Evolutionary conservation across 805 yeast species (phyloP), one percentile per base, ranked within the genome.

Genomic region (Metschnikowia henanensis): DNA sequence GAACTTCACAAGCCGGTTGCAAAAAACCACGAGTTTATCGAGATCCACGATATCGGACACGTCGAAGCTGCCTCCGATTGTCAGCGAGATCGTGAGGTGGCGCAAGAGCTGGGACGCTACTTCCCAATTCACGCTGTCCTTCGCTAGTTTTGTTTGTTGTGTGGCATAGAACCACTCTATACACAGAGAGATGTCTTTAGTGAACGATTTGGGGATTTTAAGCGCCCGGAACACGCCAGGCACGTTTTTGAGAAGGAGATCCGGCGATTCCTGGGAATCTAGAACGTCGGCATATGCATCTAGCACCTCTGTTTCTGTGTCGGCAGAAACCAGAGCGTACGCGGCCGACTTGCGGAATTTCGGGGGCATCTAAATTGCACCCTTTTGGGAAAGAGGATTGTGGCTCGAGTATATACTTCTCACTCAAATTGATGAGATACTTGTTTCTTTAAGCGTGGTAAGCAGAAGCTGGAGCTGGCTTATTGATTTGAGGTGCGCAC

Each of bases 1-100:
- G 44, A 66, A 67, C 44, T 61, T 59, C 16, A 70, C 41, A 16
- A 71, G 56, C 36, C 59, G 58, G 32, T 50, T 55, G 32, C 55
- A 47, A 42, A 63, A 58, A 17, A 34, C 30, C 13, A 68, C 56
- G 21, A 71, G 55, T 50, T 70, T 72, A 41, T 70, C 75, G 21
- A 71, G 58, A 47, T 72, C 76, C 13, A 72, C 56, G 4, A 72
- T 60, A 45, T 71, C 76, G 6, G 70, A 55, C 8, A 65, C 57
- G 18, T 61, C 64, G 21, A 46, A 45, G 1, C 50, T 33, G 15
- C 48, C 49, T 6, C 36, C 36, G 15, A 46, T 29, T 3, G 47
- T 39, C 3, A 55, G 37, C 2, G 66, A 56, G 18, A 71, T 56
- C 3, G 75, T 68, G 23, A 53, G 59, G 7, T 58, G 57, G 35